Percentiles rank a stretch among this genome's conserved stretches.
These are phyloP conservation scores for Didymella sp. DNA, from an alignment of 2,329 filamentous ascomycete genomes.

Conservation along the genomic window DNA sequence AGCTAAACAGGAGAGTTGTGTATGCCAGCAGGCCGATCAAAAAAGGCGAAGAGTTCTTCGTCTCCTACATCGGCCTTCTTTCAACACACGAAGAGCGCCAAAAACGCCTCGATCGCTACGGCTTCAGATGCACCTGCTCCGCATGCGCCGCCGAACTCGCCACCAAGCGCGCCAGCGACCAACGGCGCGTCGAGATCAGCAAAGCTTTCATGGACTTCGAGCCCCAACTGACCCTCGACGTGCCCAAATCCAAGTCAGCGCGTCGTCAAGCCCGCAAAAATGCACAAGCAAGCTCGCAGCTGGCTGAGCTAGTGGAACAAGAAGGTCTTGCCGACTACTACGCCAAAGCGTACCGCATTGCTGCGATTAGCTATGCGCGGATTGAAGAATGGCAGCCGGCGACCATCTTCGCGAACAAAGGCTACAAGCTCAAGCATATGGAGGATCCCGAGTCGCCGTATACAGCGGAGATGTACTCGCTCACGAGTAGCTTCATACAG, in stretches of 20 bases:
- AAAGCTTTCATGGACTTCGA: constrained; percentile 39
- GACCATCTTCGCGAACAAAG: constrained; percentile 42
- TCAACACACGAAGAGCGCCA: constrained; percentile 38
- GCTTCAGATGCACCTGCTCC: constrained; percentile 48
- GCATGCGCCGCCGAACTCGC: constrained; percentile 43
- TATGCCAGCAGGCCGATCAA: constrained; percentile 48
- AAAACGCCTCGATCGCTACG: constrained; percentile 44
- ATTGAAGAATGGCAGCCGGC: constrained; percentile 42
- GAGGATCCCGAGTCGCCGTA: constrained; percentile 37
- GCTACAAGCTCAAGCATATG: constrained; percentile 38
- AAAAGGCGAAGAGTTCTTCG: constrained; percentile 51
- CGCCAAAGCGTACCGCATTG: constrained; percentile 42
- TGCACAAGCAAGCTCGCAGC: constrained; percentile 37
- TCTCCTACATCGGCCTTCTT: constrained; percentile 50
- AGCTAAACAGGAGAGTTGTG: constrained; percentile 40
- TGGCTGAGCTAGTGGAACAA: constrained; percentile 42
- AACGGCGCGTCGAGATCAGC: constrained; percentile 36
- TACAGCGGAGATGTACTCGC: constrained; percentile 39
- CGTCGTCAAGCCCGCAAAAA: constrained; percentile 35
- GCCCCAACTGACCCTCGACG: constrained; percentile 31
- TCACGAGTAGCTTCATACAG: constrained; percentile 39
- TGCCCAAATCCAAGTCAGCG: constrained; percentile 30
- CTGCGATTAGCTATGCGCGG: constrained; percentile 40
- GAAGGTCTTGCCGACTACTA: constrained; percentile 48
- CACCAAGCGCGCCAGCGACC: constrained; percentile 34